These are phyloP conservation scores for Plenodomus tracheiphilus DNA, from an alignment of 2,329 filamentous ascomycete species.

Conservation along the genomic window DNA sequence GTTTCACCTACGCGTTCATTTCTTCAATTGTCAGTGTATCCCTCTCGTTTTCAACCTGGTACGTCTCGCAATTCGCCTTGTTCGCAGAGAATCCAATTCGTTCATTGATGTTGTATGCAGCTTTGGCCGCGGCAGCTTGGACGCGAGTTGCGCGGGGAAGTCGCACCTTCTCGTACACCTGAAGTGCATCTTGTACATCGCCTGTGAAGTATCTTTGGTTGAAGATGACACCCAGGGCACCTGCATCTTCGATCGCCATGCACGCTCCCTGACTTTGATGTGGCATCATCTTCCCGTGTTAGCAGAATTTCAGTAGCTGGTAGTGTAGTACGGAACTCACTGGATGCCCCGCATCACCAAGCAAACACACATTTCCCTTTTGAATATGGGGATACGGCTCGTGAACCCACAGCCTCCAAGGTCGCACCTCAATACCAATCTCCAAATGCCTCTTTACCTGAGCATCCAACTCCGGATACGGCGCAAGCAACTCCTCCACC, in stretches of 20 bases:
- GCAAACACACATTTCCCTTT: conserved; percentile 57
- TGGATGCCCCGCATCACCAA: conserved; percentile 70
- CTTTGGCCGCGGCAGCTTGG: conserved; percentile 43
- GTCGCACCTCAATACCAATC: conserved; percentile 65
- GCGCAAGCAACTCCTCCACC: conserved; percentile 62
- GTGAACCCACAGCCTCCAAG: conserved; percentile 69
- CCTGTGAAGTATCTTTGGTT: conserved; percentile 49
- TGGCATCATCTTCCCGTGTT: conserved; percentile 60
- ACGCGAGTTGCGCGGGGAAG: conserved; percentile 45
- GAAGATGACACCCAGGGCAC: conserved; percentile 65
- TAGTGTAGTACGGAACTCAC: no score
- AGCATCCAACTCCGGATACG: conserved; percentile 63
- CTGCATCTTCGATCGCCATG: conserved; percentile 70
- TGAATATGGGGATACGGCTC: conserved; percentile 63
- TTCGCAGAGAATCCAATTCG: conserved; percentile 44
- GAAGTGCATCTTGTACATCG: conserved; percentile 36
- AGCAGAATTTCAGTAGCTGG: no score
- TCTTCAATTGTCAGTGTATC: conserved; percentile 69
- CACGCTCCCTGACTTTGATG: conserved; percentile 71
- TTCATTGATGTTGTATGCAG: conserved; percentile 46
- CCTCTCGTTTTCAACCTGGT: conserved; percentile 65
- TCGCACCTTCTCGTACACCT: conserved; percentile 42
- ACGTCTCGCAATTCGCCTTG: conserved; percentile 29
- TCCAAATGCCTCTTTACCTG: conserved; percentile 61
- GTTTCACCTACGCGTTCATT: conserved; percentile 58